Base-by-base conservation (phyloP, 2,329 filamentous ascomycete species). In the Huntiella savannae region DNA sequence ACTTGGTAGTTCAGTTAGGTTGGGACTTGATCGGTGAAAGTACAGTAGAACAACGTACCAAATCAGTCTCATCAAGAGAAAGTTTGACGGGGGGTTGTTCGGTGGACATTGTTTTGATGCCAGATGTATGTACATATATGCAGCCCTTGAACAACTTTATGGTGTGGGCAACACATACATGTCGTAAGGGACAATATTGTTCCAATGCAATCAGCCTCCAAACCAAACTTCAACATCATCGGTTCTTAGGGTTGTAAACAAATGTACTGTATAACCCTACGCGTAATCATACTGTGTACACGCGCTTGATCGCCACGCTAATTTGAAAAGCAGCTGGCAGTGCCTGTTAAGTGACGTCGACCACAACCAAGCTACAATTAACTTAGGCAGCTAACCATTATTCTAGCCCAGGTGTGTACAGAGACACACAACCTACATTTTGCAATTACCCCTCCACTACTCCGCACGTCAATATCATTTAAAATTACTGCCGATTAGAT, bases 1-100 rank as follows among this genome's bases (percentile, higher is more conserved):
- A 60, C 79, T 51, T 49, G 40, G 45, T 33, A 36, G 51, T 44
- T 13, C 15, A 12, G 19, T 6, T 32, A 35, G 22, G 13, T 28
- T 33, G 33, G 11, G 17, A 22, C 12, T n/a, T 28, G 10, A 44
- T 8, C 33, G 8, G 11, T 19, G 1, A 33, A 36, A n/a, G 6
- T 32, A 8, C 5, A 37, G n/a, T 28, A 28, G 8, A 8, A 11
- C 12, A 22, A 15, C 34, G 13, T 33, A 41, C 22, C 12, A 41
- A 40, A 6, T 46, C 39, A 16, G 22, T 40, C 33, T 32, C 5
- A 12, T 43, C 16, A 5, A 32, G 19, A 32, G 39, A 17, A 11
- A 49, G 35, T 10, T 44, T 44, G 8, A 40, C 46, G 3, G 45
- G 39, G 11, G 48, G 43, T 17, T 44, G 48, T 13, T 15, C 13